phyloP scores from a whole-genome alignment of 2,329 filamentous ascomycete species.

The Clonostachys sp. region DNA sequence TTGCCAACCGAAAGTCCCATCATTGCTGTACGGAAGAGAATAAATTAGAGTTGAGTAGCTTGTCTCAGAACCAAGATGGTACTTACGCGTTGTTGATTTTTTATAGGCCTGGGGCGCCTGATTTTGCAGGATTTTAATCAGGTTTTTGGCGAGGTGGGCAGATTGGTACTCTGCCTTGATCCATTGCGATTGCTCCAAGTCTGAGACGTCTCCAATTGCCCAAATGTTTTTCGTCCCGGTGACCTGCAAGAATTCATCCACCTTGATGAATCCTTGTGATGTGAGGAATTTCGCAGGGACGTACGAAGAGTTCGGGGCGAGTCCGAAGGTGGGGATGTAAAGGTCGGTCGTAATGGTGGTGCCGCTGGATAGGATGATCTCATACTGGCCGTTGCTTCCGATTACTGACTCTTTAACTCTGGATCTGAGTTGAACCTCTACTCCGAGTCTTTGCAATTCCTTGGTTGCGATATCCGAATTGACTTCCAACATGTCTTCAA shows the following conservation, averaged over 20 bases:
- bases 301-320: conserved; percentile 50
- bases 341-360: conserved; percentile 45
- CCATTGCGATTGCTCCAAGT: too few relatives aligned
- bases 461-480: conserved; percentile 1
- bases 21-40: too few relatives aligned
- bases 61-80: too few relatives aligned
- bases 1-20: too few relatives aligned
- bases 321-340: conserved; percentile 52
- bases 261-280: conserved; percentile 35
- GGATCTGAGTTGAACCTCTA: conserved; percentile 37
- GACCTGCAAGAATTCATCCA: conserved; percentile 47
- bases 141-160: too few relatives aligned
- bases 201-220: conserved; percentile 44
- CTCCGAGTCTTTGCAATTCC: conserved; percentile 49
- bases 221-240: conserved; percentile 38
- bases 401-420: conserved; percentile 21
- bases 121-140: too few relatives aligned
- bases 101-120: too few relatives aligned
- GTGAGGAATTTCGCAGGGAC: conserved; percentile 38
- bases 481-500: too few relatives aligned
- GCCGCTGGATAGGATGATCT: conserved; percentile 37
- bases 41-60: too few relatives aligned
- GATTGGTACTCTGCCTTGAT: too few relatives aligned
- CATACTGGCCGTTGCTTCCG: conserved; percentile 26
- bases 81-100: too few relatives aligned